Percentiles rank a stretch among this genome's conserved stretches.
These are phyloP conservation scores for Arabis alpina DNA, from an alignment of 345 rosid genomes.

Conservation along the genomic window DNA sequence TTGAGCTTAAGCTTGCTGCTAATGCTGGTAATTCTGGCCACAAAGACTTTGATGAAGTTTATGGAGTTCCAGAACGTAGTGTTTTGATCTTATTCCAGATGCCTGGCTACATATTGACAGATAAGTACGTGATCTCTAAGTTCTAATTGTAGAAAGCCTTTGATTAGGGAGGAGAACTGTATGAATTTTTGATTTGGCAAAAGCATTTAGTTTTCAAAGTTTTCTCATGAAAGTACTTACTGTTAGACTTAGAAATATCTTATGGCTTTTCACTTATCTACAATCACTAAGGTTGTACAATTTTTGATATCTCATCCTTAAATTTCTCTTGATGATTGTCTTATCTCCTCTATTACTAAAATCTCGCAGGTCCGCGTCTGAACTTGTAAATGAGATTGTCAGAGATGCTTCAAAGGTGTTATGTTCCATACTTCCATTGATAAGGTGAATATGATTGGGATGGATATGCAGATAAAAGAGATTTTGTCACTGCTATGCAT, in stretches of 20 bases:
- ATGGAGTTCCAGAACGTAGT: slow-evolving; percentile 5
- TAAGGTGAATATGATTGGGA: slow-evolving; percentile 31
- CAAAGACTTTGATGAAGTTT: neutral
- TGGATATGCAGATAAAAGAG: slow-evolving; percentile 27
- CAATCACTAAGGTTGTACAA: neutral
- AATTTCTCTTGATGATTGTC: neutral
- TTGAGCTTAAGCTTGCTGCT: no score
- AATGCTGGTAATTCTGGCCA: slow-evolving; percentile 22
- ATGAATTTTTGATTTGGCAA: neutral
- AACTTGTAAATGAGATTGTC: slow-evolving; percentile 39
- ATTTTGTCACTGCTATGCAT: slow-evolving; percentile 31
- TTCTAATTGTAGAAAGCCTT: neutral
- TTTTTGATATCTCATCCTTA: neutral
- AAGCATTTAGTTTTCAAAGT: neutral
- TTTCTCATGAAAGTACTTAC: neutral
- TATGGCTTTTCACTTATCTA: slow-evolving; percentile 1
- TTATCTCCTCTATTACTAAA: neutral
- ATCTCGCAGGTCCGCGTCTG: slow-evolving; percentile 39
- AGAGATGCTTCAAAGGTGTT: slow-evolving; percentile 6
- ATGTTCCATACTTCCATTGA: neutral
- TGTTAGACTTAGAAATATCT: neutral
- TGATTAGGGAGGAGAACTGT: neutral
- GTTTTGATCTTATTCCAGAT: slow-evolving; percentile 26
- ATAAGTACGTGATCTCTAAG: slow-evolving; percentile 32
- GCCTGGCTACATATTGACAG: slow-evolving; percentile 31